These are phyloP conservation scores for Wickerhamiella dianesei DNA, from an alignment of 805 yeast genomes.

Conservation along the genomic window DNA sequence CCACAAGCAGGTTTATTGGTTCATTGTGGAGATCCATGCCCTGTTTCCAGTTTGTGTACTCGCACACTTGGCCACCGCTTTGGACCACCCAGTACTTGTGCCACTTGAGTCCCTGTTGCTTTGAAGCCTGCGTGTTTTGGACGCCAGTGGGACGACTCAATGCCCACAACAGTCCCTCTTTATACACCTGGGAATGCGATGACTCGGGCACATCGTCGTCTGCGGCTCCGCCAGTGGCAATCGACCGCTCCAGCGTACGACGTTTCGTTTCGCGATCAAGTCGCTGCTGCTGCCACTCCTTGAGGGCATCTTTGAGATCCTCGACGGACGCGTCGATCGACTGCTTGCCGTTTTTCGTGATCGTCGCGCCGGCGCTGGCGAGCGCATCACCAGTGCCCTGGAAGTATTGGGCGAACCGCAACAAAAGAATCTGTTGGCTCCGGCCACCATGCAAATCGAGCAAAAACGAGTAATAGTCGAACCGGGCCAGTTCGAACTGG, in stretches of 20 bases:
- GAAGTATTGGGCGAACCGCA: slow-evolving; percentile 26
- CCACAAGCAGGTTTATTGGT: slow-evolving; percentile 59
- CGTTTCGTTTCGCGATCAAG: slow-evolving; percentile 28
- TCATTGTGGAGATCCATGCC: slow-evolving; percentile 47
- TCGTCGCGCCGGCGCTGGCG: slow-evolving; percentile 19
- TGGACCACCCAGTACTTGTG: slow-evolving; percentile 80
- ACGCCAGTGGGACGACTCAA: slow-evolving; percentile 28
- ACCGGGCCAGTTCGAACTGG: slow-evolving; percentile 29
- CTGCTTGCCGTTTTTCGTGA: slow-evolving; percentile 21
- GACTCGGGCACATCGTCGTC: neutral
- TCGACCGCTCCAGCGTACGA: slow-evolving; percentile 20
- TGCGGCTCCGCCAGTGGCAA: neutral
- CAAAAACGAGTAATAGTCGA: slow-evolving; percentile 30
- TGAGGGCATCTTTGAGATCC: slow-evolving; percentile 25
- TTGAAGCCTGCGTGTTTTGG: slow-evolving; percentile 16
- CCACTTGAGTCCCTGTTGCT: slow-evolving; percentile 36
- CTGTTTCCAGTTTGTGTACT: slow-evolving; percentile 69
- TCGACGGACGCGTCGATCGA: slow-evolving; percentile 23
- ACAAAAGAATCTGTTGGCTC: slow-evolving; percentile 28
- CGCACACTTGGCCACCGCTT: slow-evolving; percentile 51
- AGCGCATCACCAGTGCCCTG: slow-evolving; percentile 24
- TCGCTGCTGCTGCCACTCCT: slow-evolving; percentile 27
- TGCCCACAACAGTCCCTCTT: slow-evolving; percentile 34
- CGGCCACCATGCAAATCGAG: slow-evolving; percentile 32
- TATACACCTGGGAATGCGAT: slow-evolving; percentile 12